Evolutionary conservation across 192 early-diverging fungal genomes (phyloP), one percentile per base, ranked within the genome.

Genomic region (Martensiomyces pterosporus): DNA sequence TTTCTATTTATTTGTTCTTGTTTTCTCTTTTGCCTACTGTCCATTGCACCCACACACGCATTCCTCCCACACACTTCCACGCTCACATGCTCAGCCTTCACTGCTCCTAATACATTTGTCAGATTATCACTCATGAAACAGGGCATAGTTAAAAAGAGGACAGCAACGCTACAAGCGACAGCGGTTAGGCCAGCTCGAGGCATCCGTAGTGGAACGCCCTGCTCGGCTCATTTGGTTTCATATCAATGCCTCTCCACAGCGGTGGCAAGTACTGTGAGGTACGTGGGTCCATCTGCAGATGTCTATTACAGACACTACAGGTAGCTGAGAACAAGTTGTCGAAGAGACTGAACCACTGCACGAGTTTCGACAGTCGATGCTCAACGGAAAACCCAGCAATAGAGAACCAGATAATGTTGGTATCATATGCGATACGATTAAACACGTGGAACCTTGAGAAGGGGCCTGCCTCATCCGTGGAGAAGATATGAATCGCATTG

Each of bases 301-400:
- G 63, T 26, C 47, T 53, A 33, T 29, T 38, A 39, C 69, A 73
- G 9, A 60, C 59, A 34, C 62, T 65, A 43, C 69, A 73, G 3
- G 69, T 66, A 17, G 69, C 62, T 1, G 69, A 65, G 24, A 73
- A 73, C 49, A 73, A 27, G 19, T 73, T 57, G 16, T 43, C 55
- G 49, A 73, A 73, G 40, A 65, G 23, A 9, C 58, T 43, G 47
- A 73, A 73, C 69, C 69, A 73, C 49, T 66, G 69, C 10, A 65
- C 58, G 16, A 61, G 52, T 49, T 57, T 65, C 25, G 63, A 55
- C 24, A 73, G 47, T 7, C 69, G 57, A 21, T 66, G 69, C 43
- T 73, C 69, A 15, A 66, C 58, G 2, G 69, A 73, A 23, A 73
- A 73, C 1, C 62, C 69, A 3, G 69, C 45, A 21, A 66, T 57